Base-by-base conservation (phyloP, 2,329 filamentous ascomycete species). In the Diaporthe aspalathi region DNA sequence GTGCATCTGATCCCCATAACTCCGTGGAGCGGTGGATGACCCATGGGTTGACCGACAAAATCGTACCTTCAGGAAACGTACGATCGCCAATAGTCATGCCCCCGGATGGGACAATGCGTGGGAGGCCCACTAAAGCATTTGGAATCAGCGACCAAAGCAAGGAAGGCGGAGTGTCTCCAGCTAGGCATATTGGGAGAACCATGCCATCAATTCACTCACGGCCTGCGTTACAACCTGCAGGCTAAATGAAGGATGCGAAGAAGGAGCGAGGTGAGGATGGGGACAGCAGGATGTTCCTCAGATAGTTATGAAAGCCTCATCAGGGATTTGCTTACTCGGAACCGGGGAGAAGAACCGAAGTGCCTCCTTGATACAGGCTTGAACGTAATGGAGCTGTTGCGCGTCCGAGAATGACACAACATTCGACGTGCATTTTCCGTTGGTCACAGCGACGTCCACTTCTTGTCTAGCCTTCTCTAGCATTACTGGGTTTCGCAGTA, bases 311-410 rank as follows among this genome's bases (percentile, higher is more conserved):
- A 32, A 32, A 53, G 50, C 9, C 38, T 1, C 12, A 24, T 20
- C 14, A 27, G 35, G 35, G 14, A 20, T 9, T 9, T 43, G 9
- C 54, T 60, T 43, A 60, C 54, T 76, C 1, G 79, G 74, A 24
- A 75, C 76, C 1, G 79, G 78, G 0, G 72, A 72, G 66, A 78
- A 77, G 52, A 81, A 67, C 16, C 79, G 73, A 22, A 81, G 72
- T 6, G 76, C 74, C 70, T 81, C 80, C 71, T 80, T 78, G 70
- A 81, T 78, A 70, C 79, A 80, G 16, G 79, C 79, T 54, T 78
- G 76, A 12, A 81, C 73, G 65, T 78, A 83, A 8, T 76, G 75
- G n/a, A 81, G 74, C 52, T 74, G 74, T 70, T 79, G 77, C 2
- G 80, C 75, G 35, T 80, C 76, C 4, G 74, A 73, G 63, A 73